A percentile compares a stretch with the other conserved stretches of the same genome.
These are phyloP conservation scores for Wickerhamiella musiphila DNA, from an alignment of 805 yeast species.

Conservation along the genomic window DNA sequence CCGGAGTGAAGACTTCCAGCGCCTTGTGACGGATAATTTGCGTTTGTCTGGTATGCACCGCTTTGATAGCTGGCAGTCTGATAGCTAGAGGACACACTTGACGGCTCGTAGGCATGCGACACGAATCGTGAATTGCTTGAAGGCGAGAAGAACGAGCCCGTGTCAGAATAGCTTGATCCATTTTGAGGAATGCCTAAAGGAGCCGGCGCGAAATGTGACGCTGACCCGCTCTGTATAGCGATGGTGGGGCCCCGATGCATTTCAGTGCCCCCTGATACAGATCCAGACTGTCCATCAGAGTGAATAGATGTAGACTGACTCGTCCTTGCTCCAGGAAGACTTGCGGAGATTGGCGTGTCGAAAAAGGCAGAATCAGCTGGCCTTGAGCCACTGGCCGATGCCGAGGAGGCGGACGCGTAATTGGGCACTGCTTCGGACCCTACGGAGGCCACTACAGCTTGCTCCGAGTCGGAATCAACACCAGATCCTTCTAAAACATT, in stretches of 20 bases:
- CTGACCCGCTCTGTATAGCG: not conserved
- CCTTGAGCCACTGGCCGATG: slow-evolving; percentile 2
- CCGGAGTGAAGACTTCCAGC: not conserved
- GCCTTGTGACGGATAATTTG: slow-evolving; percentile 2
- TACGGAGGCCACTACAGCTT: slow-evolving; percentile 1
- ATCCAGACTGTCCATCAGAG: no score
- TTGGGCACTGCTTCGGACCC: not conserved
- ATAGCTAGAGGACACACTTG: slow-evolving; percentile 16
- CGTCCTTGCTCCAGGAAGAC: not conserved
- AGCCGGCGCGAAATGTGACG: not conserved
- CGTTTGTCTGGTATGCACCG: slow-evolving; percentile 3
- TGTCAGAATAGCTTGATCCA: slow-evolving; percentile 10
- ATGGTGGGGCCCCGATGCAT: not conserved
- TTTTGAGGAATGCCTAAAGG: slow-evolving; percentile 2
- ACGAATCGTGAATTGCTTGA: slow-evolving; percentile 14
- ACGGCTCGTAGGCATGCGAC: slow-evolving; percentile 18
- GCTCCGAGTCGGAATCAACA: slow-evolving; percentile 5
- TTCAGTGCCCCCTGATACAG: no score
- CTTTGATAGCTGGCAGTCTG: slow-evolving; percentile 8
- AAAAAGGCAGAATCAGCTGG: not conserved
- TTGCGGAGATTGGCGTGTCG: not conserved
- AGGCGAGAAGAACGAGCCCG: slow-evolving; percentile 16
- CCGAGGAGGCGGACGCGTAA: slow-evolving; percentile 1
- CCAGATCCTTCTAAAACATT: slow-evolving; percentile 16
- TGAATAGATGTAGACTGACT: no score